Base-by-base conservation (phyloP, 352 stramenopile species). In the Globisporangium apiculatum region DNA sequence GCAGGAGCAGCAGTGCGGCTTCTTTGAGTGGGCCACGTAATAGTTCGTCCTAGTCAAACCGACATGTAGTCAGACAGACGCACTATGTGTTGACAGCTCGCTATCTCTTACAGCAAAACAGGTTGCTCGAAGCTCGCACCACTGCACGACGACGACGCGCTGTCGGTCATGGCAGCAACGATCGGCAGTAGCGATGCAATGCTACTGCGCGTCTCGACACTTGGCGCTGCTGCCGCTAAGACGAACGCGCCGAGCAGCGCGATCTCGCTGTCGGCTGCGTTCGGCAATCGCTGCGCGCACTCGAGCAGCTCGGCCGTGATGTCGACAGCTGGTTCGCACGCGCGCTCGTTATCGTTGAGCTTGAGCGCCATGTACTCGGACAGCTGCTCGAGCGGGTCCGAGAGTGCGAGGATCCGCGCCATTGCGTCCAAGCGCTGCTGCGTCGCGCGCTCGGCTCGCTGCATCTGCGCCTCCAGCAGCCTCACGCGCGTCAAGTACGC, bases 1-100 rank as follows among this genome's bases (percentile, higher is more conserved):
- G 14, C 76, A 86, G 47, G 83, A 80, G 35, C 78, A 83, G 41
- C 85, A 97, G 61, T 97, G 91, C 56, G 73, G 80, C 61, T 97
- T 96, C 71, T 98, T 98, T 73, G 64, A 97, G 66, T 98, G 95
- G 95, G 78, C 73, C 12, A 64, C 71, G 31, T 78, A 77, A 57
- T 46, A 31, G 24, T 31, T 31, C 24, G 24, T 31, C 24, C 24
- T 31, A 31, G 24, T 1, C 24, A 31, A 31, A 31, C 24, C 24
- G 24, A 31, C 24, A 31, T 31, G 24, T 31, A 31, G 24, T 31
- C 2, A 31, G 24, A 31, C 24, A 31, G 24, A 31, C 24, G 24
- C 24, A 31, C 24, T 31, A 31, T 31, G 17, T 31, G n/a, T 24
- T 7, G 17, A 48, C 24, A 31, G 24, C 24, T 31, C 24, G 35